Conservation (phyloP, 805 yeast species). For the Myxozyma neotropica region DNA sequence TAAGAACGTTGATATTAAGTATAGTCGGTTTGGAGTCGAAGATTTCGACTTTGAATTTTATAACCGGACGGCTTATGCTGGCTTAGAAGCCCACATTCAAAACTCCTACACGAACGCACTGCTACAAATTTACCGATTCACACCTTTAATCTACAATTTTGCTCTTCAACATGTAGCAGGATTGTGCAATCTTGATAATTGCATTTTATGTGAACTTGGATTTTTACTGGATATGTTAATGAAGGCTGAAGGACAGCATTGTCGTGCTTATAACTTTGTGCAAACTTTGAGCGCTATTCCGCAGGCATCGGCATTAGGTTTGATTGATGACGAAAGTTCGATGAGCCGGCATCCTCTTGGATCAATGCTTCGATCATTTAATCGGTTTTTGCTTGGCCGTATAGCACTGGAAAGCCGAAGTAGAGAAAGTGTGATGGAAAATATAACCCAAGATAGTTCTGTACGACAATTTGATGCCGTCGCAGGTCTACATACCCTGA, state of each 20-base stretch:
- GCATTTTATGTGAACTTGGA: constrained; percentile 79
- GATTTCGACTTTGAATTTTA: constrained; percentile 81
- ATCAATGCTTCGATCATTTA: constrained; percentile 54
- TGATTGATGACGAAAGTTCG: constrained; percentile 51
- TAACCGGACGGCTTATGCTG: constrained; percentile 73
- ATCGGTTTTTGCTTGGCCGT: constrained; percentile 58
- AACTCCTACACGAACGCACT: constrained; percentile 78
- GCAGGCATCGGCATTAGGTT: constrained; percentile 56
- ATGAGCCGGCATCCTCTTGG: constrained; percentile 21
- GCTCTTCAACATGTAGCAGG: constrained; percentile 58
- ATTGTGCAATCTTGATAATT: constrained; percentile 49
- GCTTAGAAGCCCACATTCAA: constrained; percentile 85
- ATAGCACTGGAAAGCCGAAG: constrained; percentile 45
- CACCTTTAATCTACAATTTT: constrained; percentile 70
- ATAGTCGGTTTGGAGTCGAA: constrained; percentile 87
- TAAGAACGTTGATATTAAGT: constrained; percentile 70
- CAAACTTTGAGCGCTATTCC: constrained; percentile 51
- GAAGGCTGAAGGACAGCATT: constrained; percentile 76
- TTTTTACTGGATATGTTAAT: constrained; percentile 88
- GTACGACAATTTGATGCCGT: constrained; percentile 18
- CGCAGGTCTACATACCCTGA: constrained; percentile 32
- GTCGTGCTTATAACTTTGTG: constrained; percentile 80
- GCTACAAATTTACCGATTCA: constrained; percentile 76
- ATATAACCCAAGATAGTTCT: background rate
- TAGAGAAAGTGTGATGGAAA: constrained; percentile 44